Evolutionary conservation across 768 basidiomycete species (phyloP), one percentile per base, ranked within the genome.

Genomic region (Agaricus sinodeliciosus): DNA sequence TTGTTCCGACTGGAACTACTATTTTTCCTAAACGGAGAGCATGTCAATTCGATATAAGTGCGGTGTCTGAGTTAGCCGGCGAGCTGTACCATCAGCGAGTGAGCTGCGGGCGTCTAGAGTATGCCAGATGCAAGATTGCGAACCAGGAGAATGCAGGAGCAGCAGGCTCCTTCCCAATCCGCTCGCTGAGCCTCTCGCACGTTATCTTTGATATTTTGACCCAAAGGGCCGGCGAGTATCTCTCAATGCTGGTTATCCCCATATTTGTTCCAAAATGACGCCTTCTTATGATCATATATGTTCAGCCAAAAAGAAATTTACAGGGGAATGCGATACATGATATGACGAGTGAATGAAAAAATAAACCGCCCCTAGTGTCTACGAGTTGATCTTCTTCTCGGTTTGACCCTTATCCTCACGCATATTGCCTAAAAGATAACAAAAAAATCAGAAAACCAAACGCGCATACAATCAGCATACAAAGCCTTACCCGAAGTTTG

Each of bases 321-420:
- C 28, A 44, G 11, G 9, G 28, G 22, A 44, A n/a, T n/a, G 27
- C 26, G 12, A 12, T 8, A 22, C 8, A 47, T 16, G 45, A 31
- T 47, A 47, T 47, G 45, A 35, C 28, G 7, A 22, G 28, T 6
- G 45, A 2, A 37, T 16, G 36, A 42, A 42, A n/a, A n/a, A 4
- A 42, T 2, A 26, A 26, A 26, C 27, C 22, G 22, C 22, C n/a
- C 16, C 12, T 42, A 9, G 58, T 36, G 51, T 45, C 8, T 56
- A 59, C 57, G 72, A 69, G 64, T 84, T 84, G 37, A 75, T 25
- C 0, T 79, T 67, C 63, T 83, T 80, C 57, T 83, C 75, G 4
- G 72, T 59, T 50, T 62, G 59, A 19, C 63, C 63, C 58, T 62
- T 62, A 15, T 64, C 63, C 9, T 55, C 56, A 22, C 58, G 58